phyloP scores from a whole-genome alignment of 305 asterid species.

The Fraxinus dipetala region DNA sequence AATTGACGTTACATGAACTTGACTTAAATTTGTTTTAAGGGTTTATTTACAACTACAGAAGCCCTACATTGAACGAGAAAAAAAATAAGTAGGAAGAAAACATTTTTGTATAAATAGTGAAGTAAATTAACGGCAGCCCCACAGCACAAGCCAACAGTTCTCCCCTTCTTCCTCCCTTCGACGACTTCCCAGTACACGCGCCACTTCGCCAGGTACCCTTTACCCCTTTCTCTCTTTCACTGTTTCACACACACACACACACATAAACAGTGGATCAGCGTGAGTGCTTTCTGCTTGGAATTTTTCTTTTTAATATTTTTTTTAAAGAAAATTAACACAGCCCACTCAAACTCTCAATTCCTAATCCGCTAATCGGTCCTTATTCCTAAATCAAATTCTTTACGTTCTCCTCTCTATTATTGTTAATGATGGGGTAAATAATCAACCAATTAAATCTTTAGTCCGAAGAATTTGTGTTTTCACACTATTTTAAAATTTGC shows the following conservation, averaged over 20 bases:
- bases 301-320: no score
- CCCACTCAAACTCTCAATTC: background rate
- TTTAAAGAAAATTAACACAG: background rate
- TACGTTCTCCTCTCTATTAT: background rate
- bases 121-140: background rate
- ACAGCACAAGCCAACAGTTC: background rate
- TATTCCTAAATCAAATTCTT: no score
- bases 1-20: background rate
- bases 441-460: background rate
- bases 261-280: background rate
- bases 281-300: background rate
- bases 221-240: background rate
- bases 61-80: background rate
- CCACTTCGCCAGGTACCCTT: background rate
- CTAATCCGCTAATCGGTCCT: no score
- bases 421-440: background rate
- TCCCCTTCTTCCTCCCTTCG: background rate
- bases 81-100: background rate
- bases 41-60: background rate
- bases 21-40: background rate
- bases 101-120: background rate
- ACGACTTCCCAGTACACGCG: background rate
- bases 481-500: background rate
- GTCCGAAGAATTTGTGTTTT: background rate
- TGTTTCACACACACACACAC: background rate